Evolutionary conservation across 768 basidiomycete genomes (phyloP), one percentile per base, ranked within the genome.

Genomic region (Tricholoma matsutake): DNA sequence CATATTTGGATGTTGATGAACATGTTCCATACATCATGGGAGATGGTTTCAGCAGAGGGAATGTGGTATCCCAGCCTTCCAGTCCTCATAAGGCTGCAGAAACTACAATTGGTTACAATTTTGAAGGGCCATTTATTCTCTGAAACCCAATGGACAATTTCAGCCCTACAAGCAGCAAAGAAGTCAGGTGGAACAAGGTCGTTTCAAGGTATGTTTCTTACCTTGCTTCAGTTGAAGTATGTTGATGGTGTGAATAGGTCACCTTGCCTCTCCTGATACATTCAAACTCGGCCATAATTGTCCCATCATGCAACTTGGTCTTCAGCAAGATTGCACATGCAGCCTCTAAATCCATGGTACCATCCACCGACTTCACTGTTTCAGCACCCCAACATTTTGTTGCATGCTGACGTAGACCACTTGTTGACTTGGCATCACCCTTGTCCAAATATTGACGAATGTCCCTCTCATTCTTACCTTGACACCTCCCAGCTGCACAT

Each of bases 91-190:
- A 77, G 58, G 13, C 25, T 63, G 13, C 59, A 34, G 57, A 75
- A 79, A 0, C 68, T 74, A 0, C 63, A 57, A 56, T 81, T 76
- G 9, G 72, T 63, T n/a, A n/a, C n/a, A n/a, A n/a, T n/a, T n/a
- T n/a, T n/a, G n/a, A n/a, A n/a, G n/a, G n/a, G n/a, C n/a, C 70
- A 66, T 8, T 68, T 52, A 34, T 65, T 72, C 37, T 76, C 70
- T 0, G 74, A 49, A 0, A 79, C 64, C 79, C 79, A 81, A 29
- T 18, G 11, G 20, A 53, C 28, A 28, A 25, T 22, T 16, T 53
- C 6, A 53, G 52, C 52, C 37, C 37, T 39, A 39, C 13, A 14
- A 39, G 13, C 13, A 11, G 37, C 37, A 39, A 39, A 39, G 13
- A 39, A 39, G 37, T 39, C 37, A 39, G 37, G 37, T 39, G 37